Percentiles rank a stretch among this genome's conserved stretches.
Conservation (phyloP, 192 early-diverging fungal genomes). For the Powellomyces hirtus region DNA sequence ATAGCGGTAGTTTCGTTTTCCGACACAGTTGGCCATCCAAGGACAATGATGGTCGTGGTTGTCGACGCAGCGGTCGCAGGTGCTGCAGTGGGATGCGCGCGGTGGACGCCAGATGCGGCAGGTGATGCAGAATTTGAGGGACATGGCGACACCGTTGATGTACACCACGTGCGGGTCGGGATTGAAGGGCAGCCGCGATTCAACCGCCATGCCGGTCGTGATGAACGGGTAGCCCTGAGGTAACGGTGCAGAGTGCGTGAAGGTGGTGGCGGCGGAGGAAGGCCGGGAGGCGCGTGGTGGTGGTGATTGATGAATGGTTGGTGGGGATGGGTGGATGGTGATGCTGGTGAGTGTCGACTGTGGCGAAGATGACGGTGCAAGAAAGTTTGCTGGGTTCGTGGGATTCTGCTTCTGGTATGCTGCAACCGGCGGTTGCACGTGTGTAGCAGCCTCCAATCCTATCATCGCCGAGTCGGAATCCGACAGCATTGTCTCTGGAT, state of each 20-base stretch:
- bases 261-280: not conserved
- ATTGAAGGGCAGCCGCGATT: constrained; percentile 12
- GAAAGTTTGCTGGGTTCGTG: not conserved
- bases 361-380: not conserved
- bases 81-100: constrained; percentile 79
- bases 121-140: constrained; percentile 87
- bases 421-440: not conserved
- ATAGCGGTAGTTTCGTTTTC: constrained; percentile 58
- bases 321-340: not conserved
- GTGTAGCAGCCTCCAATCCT: not conserved
- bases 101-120: constrained; percentile 88
- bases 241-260: not conserved
- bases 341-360: not conserved
- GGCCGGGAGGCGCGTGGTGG: not conserved
- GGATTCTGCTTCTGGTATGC: constrained; percentile 1
- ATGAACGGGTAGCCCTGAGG: not conserved
- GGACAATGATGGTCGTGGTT: constrained; percentile 68
- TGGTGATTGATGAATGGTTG: not conserved
- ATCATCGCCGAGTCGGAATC: not conserved
- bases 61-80: constrained; percentile 90
- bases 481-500: not conserved
- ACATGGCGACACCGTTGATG: constrained; percentile 59
- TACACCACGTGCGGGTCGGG: constrained; percentile 33
- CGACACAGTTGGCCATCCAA: constrained; percentile 93
- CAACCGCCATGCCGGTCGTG: constrained; percentile 10